Percentiles rank a stretch among this genome's conserved stretches.
Evolutionary conservation across 1,284 basidiomycete species (phyloP).

Genomic region (Ganoderma meredithae): DNA sequence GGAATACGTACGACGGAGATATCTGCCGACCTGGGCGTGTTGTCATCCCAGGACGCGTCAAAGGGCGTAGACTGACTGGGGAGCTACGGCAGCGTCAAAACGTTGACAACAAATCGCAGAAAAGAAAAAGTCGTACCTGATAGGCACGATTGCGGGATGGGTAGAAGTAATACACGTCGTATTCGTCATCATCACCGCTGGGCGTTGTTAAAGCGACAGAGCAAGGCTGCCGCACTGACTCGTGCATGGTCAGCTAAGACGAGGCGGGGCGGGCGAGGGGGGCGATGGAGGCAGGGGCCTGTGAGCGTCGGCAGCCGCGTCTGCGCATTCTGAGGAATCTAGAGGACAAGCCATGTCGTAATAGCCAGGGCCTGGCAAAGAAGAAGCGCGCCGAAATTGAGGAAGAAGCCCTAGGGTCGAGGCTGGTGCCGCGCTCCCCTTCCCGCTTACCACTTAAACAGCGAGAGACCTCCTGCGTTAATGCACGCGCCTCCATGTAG

Average conservation of each 20-base stretch:
- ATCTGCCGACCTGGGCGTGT: slow-evolving; percentile 13
- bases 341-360: slow-evolving; percentile 24
- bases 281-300: slow-evolving; percentile 1
- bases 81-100: not conserved
- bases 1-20: slow-evolving; percentile 16
- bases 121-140: slow-evolving; percentile 9
- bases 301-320: slow-evolving; percentile 10
- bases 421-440: slow-evolving; percentile 18
- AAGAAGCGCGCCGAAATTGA: slow-evolving; percentile 20
- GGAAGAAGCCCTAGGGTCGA: slow-evolving; percentile 28
- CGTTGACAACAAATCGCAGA: not conserved
- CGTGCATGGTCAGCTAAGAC: slow-evolving; percentile 14
- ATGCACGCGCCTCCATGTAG: slow-evolving; percentile 11
- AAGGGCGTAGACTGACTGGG: not conserved
- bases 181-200: slow-evolving; percentile 22
- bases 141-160: slow-evolving; percentile 19
- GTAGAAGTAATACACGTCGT: slow-evolving; percentile 26
- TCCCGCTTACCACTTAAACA: slow-evolving; percentile 16
- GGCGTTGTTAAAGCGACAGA: slow-evolving; percentile 7
- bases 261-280: not conserved
- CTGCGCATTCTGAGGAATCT: slow-evolving; percentile 2
- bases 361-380: slow-evolving; percentile 17
- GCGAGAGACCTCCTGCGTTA: slow-evolving; percentile 24
- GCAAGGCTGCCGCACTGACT: slow-evolving; percentile 19
- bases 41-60: slow-evolving; percentile 6